Base-by-base conservation (phyloP, 2,329 filamentous ascomycete species). In the Graphilbum fragrans region DNA sequence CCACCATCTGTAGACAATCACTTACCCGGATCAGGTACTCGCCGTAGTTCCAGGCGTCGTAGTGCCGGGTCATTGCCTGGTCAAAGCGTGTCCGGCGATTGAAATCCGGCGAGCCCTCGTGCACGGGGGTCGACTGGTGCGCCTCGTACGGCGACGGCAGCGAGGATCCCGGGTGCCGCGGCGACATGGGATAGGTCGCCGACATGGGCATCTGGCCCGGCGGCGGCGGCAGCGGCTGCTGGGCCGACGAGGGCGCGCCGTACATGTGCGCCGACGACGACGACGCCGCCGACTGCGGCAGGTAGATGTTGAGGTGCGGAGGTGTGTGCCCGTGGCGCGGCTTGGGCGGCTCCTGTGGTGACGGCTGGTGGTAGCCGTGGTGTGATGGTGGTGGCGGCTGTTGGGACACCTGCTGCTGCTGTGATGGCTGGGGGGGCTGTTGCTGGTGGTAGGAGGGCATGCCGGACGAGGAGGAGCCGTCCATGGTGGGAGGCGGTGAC, bases 41-140 rank as follows among this genome's bases (percentile, higher is more conserved):
- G 23, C 64, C 59, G 42, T 77, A 77, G 27, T 60, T 64, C 66
- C 67, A 74, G 14, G 64, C 62, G 47, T 75, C 69, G 23, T 72
- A 67, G 42, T 69, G 66, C 35, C 67, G 60, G 42, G 64, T 64
- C 2, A 70, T 52, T 3, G 63, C 57, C 29, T 45, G 44, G 23
- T 48, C 47, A 18, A 47, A 48, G 3, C 43, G 34, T 3, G 40
- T 37, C 2, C 46, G 44, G 6, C 46, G 47, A 20, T 34, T 38
- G 16, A 37, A 46, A 11, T 50, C 47, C 2, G 37, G 35, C 6
- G 43, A 23, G 14, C 70, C 66, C 5, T 74, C 70, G 3, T 54
- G 51, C 34, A 67, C 64, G 6, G 60, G 46, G 5, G 61, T 57
- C 3, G 64, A 58, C 19, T 63, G 59, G 37, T 65, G 61, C 4